Evolutionary conservation across 2,329 filamentous ascomycete species (phyloP), one percentile per base, ranked within the genome.

Genomic region (Hymenoscyphus repandus): DNA sequence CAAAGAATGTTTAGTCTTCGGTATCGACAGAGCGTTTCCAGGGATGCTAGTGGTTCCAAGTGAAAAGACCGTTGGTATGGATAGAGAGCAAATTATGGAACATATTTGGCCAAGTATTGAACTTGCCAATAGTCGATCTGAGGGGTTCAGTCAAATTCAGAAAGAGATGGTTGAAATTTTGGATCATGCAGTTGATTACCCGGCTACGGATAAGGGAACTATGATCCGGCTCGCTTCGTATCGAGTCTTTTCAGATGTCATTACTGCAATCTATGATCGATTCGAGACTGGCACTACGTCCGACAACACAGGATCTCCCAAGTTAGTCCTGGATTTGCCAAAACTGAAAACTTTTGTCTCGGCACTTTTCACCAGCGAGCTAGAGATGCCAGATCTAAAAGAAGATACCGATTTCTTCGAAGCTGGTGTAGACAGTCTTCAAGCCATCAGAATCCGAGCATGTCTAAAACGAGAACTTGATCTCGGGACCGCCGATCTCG

Each of bases 351-450:
- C 47, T 17, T 45, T 20, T 3, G 34, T 54, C 10, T 13, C 31
- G n/a, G 7, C 22, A 27, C 22, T 27, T 7, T 27, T 27, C 22
- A 7, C 7, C 22, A 27, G 7, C 7, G 22, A 27, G 7, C 43
- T 54, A 2, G 5, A 40, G 7, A 27, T 27, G 22, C 22, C 22
- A 27, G 22, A 7, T 27, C 22, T 27, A 7, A n/a, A 57, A 47
- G 51, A 66, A 40, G 32, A 47, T 27, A 68, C 70, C 50, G 81
- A 85, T 59, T 77, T 85, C 57, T 85, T 83, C 57, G 66, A 70
- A 0, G 65, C 73, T 0, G 80, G 80, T 0, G 68, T 83, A 2
- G 81, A 85, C 62, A 79, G 74, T 32, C 64, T 85, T 15, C 75
- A 81, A 52, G 74, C 77, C 1, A 79, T 80, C 18, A 72, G 74